Conservation (phyloP, 495 filamentous ascomycete species). For the Daldinia childiae region DNA sequence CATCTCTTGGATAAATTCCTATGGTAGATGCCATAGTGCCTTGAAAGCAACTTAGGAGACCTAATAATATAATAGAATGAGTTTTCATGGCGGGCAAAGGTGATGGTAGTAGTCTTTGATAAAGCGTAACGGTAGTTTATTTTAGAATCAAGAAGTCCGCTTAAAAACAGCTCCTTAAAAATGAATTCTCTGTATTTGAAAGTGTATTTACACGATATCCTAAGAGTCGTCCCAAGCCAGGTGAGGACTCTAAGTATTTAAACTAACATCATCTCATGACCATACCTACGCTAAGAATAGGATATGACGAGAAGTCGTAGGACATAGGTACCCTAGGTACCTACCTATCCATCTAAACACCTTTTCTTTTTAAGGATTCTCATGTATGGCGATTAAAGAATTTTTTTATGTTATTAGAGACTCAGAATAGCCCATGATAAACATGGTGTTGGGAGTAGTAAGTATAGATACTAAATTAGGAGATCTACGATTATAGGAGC, state of each 20-base stretch:
- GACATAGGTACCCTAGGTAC: too few species aligned
- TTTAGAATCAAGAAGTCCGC: too few species aligned
- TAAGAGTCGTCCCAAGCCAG: too few species aligned
- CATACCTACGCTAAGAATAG: background rate
- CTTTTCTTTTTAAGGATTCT: too few species aligned
- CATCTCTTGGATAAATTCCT: background rate
- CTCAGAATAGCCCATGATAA: background rate
- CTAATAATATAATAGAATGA: background rate
- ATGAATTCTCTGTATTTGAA: too few species aligned
- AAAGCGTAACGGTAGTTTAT: too few species aligned
- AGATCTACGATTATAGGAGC: background rate
- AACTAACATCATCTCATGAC: background rate
- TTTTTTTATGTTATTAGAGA: too few species aligned
- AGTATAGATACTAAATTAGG: background rate
- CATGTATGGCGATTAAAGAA: too few species aligned
- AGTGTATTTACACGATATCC: too few species aligned
- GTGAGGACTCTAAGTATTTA: too few species aligned
- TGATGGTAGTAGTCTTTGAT: background rate
- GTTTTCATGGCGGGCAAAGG: background rate
- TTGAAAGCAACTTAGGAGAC: background rate
- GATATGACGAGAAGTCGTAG: background rate
- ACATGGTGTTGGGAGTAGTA: background rate
- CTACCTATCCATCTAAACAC: too few species aligned
- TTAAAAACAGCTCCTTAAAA: too few species aligned
- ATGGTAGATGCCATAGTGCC: background rate